phyloP scores from a whole-genome alignment of 768 basidiomycete species.

The Hypsizygus marmoreus region DNA sequence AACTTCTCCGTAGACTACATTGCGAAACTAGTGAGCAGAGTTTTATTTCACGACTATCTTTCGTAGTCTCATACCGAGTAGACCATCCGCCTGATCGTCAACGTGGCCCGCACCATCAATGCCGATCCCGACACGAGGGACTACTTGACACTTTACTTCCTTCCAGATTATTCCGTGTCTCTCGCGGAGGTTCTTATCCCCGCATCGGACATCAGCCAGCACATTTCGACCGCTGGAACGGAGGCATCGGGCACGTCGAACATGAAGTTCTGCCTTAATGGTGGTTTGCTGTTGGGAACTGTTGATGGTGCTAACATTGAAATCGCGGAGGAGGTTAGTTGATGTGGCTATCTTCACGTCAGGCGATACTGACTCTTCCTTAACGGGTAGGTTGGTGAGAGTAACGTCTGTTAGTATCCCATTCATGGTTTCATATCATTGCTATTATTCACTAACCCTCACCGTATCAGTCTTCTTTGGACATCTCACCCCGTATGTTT shows the following conservation, averaged over 20 bases:
- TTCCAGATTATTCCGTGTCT: conserved; percentile 93
- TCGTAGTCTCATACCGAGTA: conserved; percentile 23
- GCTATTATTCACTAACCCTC: background rate
- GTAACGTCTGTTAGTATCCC: conserved; percentile 78
- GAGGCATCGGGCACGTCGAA: conserved; percentile 84
- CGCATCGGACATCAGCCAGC: conserved; percentile 93
- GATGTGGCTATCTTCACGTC: background rate
- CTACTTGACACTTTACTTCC: conserved; percentile 87
- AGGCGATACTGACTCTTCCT: background rate
- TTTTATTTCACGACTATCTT: background rate
- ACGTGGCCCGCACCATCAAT: conserved; percentile 80
- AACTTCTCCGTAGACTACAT: conserved; percentile 65
- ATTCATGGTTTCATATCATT: background rate
- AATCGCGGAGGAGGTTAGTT: conserved; percentile 79
- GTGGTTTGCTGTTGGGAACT: conserved; percentile 85
- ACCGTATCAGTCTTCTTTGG: conserved; percentile 78
- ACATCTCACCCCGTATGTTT: conserved; percentile 70
- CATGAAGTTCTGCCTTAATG: conserved; percentile 91
- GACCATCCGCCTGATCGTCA: conserved; percentile 93
- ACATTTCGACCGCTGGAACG: conserved; percentile 97
- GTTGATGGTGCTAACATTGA: conserved; percentile 97
- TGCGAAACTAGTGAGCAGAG: conserved; percentile 73
- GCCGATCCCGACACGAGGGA: conserved; percentile 86
- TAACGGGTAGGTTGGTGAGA: conserved; percentile 66
- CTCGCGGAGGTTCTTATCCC: conserved; percentile 84